These are phyloP conservation scores for Lactarius akahatsu DNA, from an alignment of 768 basidiomycete genomes.

Conservation along the genomic window DNA sequence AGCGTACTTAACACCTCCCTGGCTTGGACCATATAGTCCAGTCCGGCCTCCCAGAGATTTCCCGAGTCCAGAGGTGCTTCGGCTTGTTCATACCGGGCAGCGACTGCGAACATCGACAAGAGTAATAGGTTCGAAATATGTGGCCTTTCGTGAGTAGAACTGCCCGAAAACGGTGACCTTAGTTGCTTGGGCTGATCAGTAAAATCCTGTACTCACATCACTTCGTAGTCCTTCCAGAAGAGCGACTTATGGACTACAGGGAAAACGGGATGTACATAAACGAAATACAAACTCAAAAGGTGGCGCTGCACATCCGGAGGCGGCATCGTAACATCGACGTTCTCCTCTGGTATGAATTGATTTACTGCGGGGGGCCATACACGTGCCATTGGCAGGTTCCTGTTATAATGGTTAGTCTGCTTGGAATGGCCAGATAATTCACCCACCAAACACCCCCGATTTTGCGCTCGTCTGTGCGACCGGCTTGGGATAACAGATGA, in stretches of 20 bases:
- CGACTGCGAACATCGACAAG: constrained; percentile 77
- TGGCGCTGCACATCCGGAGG: constrained; percentile 60
- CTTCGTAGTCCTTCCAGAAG: constrained; percentile 62
- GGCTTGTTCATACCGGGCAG: constrained; percentile 66
- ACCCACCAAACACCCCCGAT: constrained; percentile 66
- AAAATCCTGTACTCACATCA: constrained; percentile 16
- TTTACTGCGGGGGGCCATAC: constrained; percentile 66
- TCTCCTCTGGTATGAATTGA: constrained; percentile 44
- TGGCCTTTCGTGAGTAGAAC: constrained; percentile 47
- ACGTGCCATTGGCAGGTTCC: constrained; percentile 72
- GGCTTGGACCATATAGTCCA: constrained; percentile 61
- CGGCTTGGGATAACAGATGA: constrained; percentile 65
- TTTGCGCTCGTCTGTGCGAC: constrained; percentile 64
- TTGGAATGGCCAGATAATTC: not conserved
- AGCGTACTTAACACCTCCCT: constrained; percentile 60
- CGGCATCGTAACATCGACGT: constrained; percentile 54
- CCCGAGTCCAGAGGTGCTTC: constrained; percentile 44
- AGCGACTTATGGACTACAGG: constrained; percentile 74
- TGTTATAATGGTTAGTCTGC: constrained; percentile 33
- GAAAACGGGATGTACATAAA: constrained; percentile 79
- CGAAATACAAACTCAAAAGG: constrained; percentile 75
- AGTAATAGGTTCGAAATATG: constrained; percentile 63
- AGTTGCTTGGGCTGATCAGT: not conserved
- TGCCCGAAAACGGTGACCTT: constrained; percentile 41
- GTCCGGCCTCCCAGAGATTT: constrained; percentile 72